A percentile compares a stretch with the other conserved stretches of the same genome.
These are phyloP conservation scores for Glycyrrhiza uralensis DNA, from an alignment of 306 rosid genomes.

Conservation along the genomic window DNA sequence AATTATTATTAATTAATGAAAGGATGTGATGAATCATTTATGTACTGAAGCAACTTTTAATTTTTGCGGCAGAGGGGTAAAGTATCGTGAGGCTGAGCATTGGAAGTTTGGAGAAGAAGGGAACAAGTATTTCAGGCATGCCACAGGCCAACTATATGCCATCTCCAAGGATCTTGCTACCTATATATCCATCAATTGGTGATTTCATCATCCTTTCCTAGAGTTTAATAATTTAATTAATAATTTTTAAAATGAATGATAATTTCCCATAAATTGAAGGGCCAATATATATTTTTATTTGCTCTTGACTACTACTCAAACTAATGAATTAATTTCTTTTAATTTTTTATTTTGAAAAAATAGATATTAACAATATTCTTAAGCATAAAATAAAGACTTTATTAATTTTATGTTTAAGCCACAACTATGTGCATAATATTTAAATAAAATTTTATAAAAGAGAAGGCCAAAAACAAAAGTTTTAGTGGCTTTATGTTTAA, in stretches of 20 bases:
- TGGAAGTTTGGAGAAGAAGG: slow-evolving; percentile 98
- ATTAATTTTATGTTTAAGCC: too few species aligned
- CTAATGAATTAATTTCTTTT: too few species aligned
- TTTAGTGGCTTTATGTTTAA: too few species aligned
- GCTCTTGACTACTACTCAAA: too few species aligned
- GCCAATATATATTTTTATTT: not conserved
- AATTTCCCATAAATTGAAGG: not conserved
- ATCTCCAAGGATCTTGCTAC: slow-evolving; percentile 84
- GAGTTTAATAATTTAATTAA: not conserved
- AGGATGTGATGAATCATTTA: not conserved
- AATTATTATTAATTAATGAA: not conserved
- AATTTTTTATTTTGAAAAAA: too few species aligned
- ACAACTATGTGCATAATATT: too few species aligned
- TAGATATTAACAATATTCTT: too few species aligned
- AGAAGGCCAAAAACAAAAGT: too few species aligned
- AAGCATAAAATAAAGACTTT: too few species aligned
- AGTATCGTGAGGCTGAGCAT: slow-evolving; percentile 85
- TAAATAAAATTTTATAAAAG: too few species aligned
- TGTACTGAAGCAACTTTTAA: not conserved
- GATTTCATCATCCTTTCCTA: slow-evolving; percentile 13
- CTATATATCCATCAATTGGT: slow-evolving; percentile 72
- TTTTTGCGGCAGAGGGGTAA: slow-evolving; percentile 52
- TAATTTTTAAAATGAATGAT: not conserved
- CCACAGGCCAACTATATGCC: slow-evolving; percentile 94
- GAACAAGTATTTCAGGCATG: slow-evolving; percentile 89